Conservation (phyloP, 2,329 filamentous ascomycete species). For the Fusarium nisikadoi region DNA sequence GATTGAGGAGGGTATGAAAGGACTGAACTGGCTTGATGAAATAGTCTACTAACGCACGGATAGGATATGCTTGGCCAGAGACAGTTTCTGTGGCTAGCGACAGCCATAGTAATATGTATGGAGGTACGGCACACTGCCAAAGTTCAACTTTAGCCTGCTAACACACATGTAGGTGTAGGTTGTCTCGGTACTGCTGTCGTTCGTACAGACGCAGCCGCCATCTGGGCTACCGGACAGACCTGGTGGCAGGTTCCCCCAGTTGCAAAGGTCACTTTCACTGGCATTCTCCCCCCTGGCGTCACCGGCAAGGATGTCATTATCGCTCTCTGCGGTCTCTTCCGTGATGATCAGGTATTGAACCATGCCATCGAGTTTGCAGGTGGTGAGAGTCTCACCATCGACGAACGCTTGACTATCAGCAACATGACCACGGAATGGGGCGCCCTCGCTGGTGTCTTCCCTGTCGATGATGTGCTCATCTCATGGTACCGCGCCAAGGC, state of each 20-base stretch:
- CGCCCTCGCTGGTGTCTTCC: constrained; percentile 71
- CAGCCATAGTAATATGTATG: constrained; percentile 82
- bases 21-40: accelerated
- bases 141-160: not conserved
- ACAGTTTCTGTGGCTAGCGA: constrained; percentile 84
- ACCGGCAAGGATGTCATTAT: constrained; percentile 96
- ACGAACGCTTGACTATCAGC: constrained; percentile 76
- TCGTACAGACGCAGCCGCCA: constrained; percentile 84
- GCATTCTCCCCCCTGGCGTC: constrained; percentile 79
- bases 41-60: not conserved
- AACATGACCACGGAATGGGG: constrained; percentile 91
- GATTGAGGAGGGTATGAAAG: constrained; percentile 67
- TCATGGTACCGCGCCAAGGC: constrained; percentile 83
- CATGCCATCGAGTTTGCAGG: constrained; percentile 91
- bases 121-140: constrained; percentile 46
- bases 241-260: constrained; percentile 93
- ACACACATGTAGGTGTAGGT: constrained; percentile 7
- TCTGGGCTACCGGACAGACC: constrained; percentile 84
- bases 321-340: constrained; percentile 86
- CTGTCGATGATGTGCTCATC: constrained; percentile 77
- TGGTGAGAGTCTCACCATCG: constrained; percentile 77
- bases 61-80: constrained; percentile 81
- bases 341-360: constrained; percentile 88
- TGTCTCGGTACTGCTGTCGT: constrained; percentile 71
- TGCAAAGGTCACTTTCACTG: constrained; percentile 81